Conservation (phyloP, 768 basidiomycete species). For the Boletellus ananas region DNA sequence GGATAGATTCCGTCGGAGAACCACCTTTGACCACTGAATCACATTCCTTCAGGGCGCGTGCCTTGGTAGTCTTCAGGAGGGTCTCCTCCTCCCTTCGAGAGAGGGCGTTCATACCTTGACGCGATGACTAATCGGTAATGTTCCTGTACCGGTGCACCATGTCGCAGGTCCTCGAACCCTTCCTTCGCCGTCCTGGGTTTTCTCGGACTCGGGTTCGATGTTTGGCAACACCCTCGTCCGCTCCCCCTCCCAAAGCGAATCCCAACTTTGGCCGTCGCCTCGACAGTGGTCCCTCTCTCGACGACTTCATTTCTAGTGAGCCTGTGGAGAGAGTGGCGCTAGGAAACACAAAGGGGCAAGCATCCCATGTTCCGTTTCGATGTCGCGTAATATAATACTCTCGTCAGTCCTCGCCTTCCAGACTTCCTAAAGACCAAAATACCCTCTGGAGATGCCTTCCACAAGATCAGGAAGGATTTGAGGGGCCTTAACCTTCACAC, state of each 20-base stretch:
- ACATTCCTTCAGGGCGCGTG: constrained; percentile 74
- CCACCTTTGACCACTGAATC: constrained; percentile 68
- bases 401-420: constrained; percentile 74
- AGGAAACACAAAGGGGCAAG: constrained; percentile 67
- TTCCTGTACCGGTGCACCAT: constrained; percentile 2
- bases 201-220: constrained; percentile 32
- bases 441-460: constrained; percentile 84
- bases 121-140: neutral
- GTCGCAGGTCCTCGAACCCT: constrained; percentile 10
- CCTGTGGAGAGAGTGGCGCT: constrained; percentile 60
- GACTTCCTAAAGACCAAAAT: constrained; percentile 88
- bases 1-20: neutral
- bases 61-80: constrained; percentile 77
- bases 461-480: constrained; percentile 92
- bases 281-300: constrained; percentile 65
- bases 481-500: constrained; percentile 90
- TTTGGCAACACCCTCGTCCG: constrained; percentile 45
- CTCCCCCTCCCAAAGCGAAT: constrained; percentile 28
- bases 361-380: constrained; percentile 2
- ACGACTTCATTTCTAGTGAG: constrained; percentile 72
- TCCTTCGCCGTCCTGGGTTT: constrained; percentile 8
- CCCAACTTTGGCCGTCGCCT: constrained; percentile 50
- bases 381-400: neutral
- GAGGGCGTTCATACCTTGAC: constrained; percentile 59
- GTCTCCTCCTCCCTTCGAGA: constrained; percentile 88